Evolutionary conservation across 106 monocot species (phyloP).

Genomic region (Cymbidium sinense): DNA sequence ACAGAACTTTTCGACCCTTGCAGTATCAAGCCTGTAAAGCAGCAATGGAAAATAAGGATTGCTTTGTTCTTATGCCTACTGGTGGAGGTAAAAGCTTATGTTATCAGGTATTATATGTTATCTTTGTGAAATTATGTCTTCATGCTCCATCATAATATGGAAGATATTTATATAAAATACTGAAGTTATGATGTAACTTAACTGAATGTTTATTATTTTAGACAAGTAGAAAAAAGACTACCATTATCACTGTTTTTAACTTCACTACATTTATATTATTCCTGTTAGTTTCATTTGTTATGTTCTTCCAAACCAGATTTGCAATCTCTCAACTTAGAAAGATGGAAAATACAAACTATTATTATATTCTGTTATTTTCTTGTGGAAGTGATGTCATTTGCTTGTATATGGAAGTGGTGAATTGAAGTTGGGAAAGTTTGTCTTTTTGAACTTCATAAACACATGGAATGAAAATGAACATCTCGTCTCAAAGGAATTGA

Average conservation of each 20-base stretch:
- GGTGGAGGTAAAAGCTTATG: constrained; percentile 98
- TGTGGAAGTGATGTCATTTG: neutral
- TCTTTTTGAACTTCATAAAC: neutral
- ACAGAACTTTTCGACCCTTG: constrained; percentile 62
- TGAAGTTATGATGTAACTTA: neutral
- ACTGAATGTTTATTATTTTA: neutral
- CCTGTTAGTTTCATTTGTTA: neutral
- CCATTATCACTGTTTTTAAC: too few species aligned
- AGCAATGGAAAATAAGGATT: constrained; percentile 70
- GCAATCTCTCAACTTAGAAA: neutral
- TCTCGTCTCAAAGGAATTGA: neutral
- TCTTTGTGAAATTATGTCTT: neutral
- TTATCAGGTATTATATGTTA: constrained; percentile 60
- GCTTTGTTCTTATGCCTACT: constrained; percentile 97
- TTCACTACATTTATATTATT: neutral
- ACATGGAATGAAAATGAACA: neutral
- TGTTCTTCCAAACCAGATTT: neutral
- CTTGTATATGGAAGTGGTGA: neutral
- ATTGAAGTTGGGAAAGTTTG: neutral
- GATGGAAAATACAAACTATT: neutral
- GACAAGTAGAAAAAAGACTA: neutral
- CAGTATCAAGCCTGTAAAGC: constrained; percentile 82
- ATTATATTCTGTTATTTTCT: neutral
- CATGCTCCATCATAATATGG: neutral
- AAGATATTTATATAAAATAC: neutral